These are phyloP conservation scores for Mycosarcoma mackinlayi DNA, from an alignment of 1,284 basidiomycete genomes.

Conservation along the genomic window DNA sequence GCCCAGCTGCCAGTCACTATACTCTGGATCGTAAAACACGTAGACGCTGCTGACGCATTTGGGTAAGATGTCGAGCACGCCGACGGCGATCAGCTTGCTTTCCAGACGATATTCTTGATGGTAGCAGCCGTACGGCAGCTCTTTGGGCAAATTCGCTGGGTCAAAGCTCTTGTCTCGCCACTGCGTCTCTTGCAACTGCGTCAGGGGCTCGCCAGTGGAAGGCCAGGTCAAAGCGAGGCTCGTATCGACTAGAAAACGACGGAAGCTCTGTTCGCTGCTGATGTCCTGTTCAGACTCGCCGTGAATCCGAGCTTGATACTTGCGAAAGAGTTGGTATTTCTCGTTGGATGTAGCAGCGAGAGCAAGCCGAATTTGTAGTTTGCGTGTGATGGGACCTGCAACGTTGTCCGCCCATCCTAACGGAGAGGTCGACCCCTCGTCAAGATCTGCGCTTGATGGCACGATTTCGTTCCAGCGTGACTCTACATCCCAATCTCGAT, in stretches of 20 bases:
- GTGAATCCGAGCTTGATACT: constrained; percentile 60
- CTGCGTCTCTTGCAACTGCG: constrained; percentile 4
- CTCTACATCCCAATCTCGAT: constrained; percentile 36
- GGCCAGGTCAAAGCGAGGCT: constrained; percentile 35
- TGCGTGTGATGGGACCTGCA: constrained; percentile 37
- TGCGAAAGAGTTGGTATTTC: constrained; percentile 62
- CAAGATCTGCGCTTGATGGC: background rate
- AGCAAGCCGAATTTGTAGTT: constrained; percentile 19
- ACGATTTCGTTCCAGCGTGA: constrained; percentile 34
- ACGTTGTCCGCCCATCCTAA: constrained; percentile 30
- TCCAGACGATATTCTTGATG: constrained; percentile 71
- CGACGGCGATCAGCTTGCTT: constrained; percentile 83
- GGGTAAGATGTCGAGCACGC: constrained; percentile 91
- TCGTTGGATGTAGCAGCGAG: constrained; percentile 49
- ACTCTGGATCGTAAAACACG: constrained; percentile 88
- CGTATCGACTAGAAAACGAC: constrained; percentile 57
- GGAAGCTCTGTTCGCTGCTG: constrained; percentile 49
- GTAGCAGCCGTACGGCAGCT: constrained; percentile 55
- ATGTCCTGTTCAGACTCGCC: constrained; percentile 51
- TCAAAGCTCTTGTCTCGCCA: constrained; percentile 24
- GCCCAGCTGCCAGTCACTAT: constrained; percentile 81
- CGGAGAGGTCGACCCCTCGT: background rate
- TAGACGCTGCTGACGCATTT: constrained; percentile 92
- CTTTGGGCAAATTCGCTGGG: background rate
- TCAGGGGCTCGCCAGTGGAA: constrained; percentile 14